Percentiles rank a stretch among this genome's conserved stretches.
Conservation (phyloP, 176 grass and related monocot species). For the Tillandsia fasciculata region DNA sequence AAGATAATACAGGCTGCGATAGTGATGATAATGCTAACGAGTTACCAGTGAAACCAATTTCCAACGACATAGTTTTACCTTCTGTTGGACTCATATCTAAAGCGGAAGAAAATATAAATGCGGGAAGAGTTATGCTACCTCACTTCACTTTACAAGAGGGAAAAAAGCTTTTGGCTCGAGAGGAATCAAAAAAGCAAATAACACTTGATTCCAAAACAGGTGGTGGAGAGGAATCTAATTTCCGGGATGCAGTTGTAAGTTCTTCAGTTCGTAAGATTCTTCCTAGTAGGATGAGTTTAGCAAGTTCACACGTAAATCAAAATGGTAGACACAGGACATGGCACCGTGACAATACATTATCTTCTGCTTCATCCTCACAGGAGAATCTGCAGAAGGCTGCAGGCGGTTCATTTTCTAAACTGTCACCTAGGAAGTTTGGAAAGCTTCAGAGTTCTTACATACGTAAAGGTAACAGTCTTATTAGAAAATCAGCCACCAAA, state of each 20-base stretch:
- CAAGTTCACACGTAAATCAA: slow-evolving; percentile 31
- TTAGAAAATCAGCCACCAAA: slow-evolving; percentile 68
- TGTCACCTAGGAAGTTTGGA: slow-evolving; percentile 36
- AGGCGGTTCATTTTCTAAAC: slow-evolving; percentile 33
- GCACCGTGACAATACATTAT: slow-evolving; percentile 41
- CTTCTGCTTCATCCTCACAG: slow-evolving; percentile 34
- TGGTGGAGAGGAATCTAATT: slow-evolving; percentile 24
- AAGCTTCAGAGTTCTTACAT: slow-evolving; percentile 73
- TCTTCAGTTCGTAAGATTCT: slow-evolving; percentile 28
- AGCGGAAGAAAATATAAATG: slow-evolving; percentile 28
- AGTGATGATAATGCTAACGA: slow-evolving; percentile 17
- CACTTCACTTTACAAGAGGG: slow-evolving; percentile 20
- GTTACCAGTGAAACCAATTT: slow-evolving; percentile 16
- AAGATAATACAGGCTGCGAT: slow-evolving; percentile 17
- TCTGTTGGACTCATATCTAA: slow-evolving; percentile 38
- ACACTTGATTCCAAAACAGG: slow-evolving; percentile 23
- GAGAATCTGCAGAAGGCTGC: slow-evolving; percentile 32
- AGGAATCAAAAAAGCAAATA: slow-evolving; percentile 26
- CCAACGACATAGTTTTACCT: slow-evolving; percentile 22
- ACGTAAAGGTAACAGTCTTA: slow-evolving; percentile 84
- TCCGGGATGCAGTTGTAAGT: slow-evolving; percentile 14
- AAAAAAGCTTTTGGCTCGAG: slow-evolving; percentile 16
- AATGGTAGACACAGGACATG: slow-evolving; percentile 80
- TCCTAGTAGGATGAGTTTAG: slow-evolving; percentile 28
- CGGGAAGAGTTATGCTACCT: slow-evolving; percentile 23